A percentile compares a stretch with the other conserved stretches of the same genome.
phyloP scores from a whole-genome alignment of 495 filamentous ascomycete species.

The Mytilinidion resinicola region DNA sequence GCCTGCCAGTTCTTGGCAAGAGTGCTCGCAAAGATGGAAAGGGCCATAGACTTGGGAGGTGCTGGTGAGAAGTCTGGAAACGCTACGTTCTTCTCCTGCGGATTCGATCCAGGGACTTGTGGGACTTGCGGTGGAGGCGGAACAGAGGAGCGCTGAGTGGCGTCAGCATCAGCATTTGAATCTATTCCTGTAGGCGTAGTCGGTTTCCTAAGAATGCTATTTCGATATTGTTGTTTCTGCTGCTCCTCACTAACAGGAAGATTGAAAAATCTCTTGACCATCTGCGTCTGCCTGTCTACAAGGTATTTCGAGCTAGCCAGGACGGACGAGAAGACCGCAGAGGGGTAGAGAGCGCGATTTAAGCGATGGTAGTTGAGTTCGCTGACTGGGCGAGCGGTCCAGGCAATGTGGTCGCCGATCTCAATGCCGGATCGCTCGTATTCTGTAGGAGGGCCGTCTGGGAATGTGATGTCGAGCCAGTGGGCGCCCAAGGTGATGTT shows the following conservation, averaged over 20 bases:
- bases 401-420: constrained; percentile 48
- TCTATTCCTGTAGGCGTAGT: not conserved
- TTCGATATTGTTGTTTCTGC: not conserved
- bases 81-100: constrained; percentile 8
- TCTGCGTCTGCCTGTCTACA: constrained; percentile 7
- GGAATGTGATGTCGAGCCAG: constrained; percentile 59
- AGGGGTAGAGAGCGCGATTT: constrained; percentile 39
- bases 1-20: not conserved
- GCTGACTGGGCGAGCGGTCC: constrained; percentile 44
- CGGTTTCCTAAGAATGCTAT: not conserved
- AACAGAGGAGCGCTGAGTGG: not conserved
- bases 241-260: constrained; percentile 1
- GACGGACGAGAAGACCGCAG: constrained; percentile 34
- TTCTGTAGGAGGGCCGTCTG: constrained; percentile 51
- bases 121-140: not conserved
- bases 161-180: not conserved
- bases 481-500: constrained; percentile 42
- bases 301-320: constrained; percentile 33
- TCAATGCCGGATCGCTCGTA: constrained; percentile 56
- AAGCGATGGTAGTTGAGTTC: constrained; percentile 37
- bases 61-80: constrained; percentile 1
- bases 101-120: not conserved
- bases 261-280: constrained; percentile 8
- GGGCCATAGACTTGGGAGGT: constrained; percentile 30
- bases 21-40: constrained; percentile 43